These are phyloP conservation scores for Penicillium sp. DNA, from an alignment of 2,329 filamentous ascomycete genomes.

Conservation along the genomic window DNA sequence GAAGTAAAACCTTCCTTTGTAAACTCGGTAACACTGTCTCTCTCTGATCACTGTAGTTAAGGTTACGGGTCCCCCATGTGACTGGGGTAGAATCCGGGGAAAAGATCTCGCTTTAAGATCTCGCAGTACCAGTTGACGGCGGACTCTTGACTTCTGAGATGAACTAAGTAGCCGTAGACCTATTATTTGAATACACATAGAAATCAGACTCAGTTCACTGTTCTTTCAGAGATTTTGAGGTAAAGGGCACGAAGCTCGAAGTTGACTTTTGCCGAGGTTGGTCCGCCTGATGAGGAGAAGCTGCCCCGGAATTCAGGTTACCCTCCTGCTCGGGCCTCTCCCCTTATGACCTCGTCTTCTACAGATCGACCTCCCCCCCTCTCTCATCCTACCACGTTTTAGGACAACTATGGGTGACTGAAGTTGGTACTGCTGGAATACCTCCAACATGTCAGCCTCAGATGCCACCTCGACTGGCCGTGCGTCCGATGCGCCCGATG, in stretches of 20 bases:
- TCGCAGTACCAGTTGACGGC: neutral
- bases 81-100: constrained; percentile 2
- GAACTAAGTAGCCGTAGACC: neutral
- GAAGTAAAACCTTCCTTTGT: neutral
- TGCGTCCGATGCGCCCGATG: constrained; percentile 16
- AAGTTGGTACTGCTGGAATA: constrained; percentile 12
- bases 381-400: neutral
- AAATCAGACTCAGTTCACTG: neutral
- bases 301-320: constrained; percentile 4
- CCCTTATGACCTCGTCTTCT: constrained; percentile 12
- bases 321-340: constrained; percentile 1
- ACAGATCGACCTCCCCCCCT: neutral
- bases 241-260: neutral
- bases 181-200: neutral
- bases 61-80: neutral
- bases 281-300: constrained; percentile 6
- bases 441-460: constrained; percentile 31
- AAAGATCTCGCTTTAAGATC: neutral
- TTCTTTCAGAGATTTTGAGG: neutral
- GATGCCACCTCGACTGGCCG: constrained; percentile 17
- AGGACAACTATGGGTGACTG: constrained; percentile 12
- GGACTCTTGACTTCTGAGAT: neutral
- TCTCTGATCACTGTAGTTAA: neutral
- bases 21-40: neutral
- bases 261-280: constrained; percentile 15